Conservation (phyloP, 805 yeast species). For the Blastobotrys peoriensis region DNA sequence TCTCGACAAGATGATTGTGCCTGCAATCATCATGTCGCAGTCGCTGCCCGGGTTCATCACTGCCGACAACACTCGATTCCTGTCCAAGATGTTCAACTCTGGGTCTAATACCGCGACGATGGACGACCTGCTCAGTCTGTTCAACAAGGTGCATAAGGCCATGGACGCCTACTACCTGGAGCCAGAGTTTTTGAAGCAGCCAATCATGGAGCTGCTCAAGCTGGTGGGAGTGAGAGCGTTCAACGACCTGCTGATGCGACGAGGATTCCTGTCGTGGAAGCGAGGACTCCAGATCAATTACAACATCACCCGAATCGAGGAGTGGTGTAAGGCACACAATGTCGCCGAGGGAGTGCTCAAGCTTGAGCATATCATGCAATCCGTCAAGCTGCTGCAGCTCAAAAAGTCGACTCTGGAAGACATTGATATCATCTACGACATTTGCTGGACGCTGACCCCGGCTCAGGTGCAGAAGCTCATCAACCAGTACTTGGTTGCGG, state of each 20-base stretch:
- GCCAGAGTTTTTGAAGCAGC: constrained; percentile 74
- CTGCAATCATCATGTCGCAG: constrained; percentile 94
- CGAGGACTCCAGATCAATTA: constrained; percentile 95
- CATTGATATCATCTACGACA: constrained; percentile 85
- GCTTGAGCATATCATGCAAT: constrained; percentile 82
- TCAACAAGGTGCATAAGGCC: constrained; percentile 87
- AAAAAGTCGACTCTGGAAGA: constrained; percentile 86
- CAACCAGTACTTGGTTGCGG: constrained; percentile 84
- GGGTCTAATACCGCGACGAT: constrained; percentile 65
- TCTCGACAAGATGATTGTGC: constrained; percentile 82
- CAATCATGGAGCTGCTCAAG: constrained; percentile 72
- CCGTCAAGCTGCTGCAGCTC: constrained; percentile 86
- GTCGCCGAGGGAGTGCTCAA: constrained; percentile 81
- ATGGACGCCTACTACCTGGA: constrained; percentile 89
- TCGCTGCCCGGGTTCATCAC: constrained; percentile 94
- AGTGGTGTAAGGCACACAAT: constrained; percentile 95
- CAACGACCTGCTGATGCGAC: constrained; percentile 91
- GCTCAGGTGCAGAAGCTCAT: constrained; percentile 92
- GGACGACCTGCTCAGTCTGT: constrained; percentile 89
- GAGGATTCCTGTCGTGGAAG: constrained; percentile 94
- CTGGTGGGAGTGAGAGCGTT: constrained; percentile 90
- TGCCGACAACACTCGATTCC: constrained; percentile 72
- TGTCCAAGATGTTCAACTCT: constrained; percentile 73
- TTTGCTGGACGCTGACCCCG: constrained; percentile 90
- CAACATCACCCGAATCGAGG: constrained; percentile 92